phyloP scores from a whole-genome alignment of 164 flowering plant genomes.

The Sedum album region DNA sequence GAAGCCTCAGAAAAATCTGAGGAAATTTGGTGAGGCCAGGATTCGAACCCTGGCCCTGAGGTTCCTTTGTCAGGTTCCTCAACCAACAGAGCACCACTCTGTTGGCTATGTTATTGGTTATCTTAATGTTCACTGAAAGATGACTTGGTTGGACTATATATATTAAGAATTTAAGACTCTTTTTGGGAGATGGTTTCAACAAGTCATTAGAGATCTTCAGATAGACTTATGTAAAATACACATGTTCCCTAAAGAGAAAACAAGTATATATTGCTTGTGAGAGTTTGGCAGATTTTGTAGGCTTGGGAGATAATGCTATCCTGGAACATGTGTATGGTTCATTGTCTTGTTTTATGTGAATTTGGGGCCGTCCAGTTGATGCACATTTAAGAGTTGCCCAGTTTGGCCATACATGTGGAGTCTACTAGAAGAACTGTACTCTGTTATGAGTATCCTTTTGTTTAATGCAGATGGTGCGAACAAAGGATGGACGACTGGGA shows the following conservation, averaged over 20 bases:
- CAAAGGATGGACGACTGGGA: background rate
- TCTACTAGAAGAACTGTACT: background rate
- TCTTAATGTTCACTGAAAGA: slow-evolving; percentile 1
- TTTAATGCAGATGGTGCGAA: background rate
- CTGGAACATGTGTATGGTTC: background rate
- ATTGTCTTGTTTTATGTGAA: background rate
- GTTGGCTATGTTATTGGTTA: too few species aligned
- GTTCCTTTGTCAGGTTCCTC: too few species aligned
- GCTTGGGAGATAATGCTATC: background rate
- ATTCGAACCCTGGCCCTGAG: too few species aligned
- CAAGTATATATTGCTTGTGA: background rate
- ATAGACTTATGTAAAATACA: background rate
- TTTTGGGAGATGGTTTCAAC: background rate
- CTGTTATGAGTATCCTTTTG: background rate
- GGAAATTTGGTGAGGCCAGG: too few species aligned
- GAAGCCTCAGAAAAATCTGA: too few species aligned
- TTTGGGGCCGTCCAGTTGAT: background rate
- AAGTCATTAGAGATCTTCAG: background rate
- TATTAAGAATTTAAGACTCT: background rate
- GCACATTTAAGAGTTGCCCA: background rate
- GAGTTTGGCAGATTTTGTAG: background rate
- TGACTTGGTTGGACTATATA: background rate
- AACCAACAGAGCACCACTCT: too few species aligned
- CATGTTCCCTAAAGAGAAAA: slow-evolving; percentile 8
- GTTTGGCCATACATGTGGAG: background rate